These are phyloP conservation scores for Paecilomyces dactylethromorphus DNA, from an alignment of 2,329 filamentous ascomycete species.

Conservation along the genomic window DNA sequence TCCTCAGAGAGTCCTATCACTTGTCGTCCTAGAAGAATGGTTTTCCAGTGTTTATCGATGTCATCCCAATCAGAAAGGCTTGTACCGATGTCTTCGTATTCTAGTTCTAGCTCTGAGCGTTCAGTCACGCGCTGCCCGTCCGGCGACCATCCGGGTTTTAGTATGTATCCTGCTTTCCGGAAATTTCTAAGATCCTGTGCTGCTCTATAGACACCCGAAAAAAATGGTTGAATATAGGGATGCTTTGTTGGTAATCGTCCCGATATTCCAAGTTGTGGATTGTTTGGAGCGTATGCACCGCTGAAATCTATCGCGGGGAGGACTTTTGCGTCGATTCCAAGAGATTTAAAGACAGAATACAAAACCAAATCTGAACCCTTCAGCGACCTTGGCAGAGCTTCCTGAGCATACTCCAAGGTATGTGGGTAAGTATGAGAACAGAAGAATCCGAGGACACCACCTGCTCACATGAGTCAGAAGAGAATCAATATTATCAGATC, in stretches of 20 bases:
- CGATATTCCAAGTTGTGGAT: not conserved
- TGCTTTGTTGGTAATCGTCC: not conserved
- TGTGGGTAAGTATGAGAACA: conserved; percentile 46
- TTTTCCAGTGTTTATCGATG: conserved; percentile 4
- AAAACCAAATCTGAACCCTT: conserved; percentile 44
- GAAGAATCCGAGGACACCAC: conserved; percentile 39
- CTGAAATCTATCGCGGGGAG: conserved; percentile 19
- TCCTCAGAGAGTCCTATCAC: not conserved
- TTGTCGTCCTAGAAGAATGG: conserved; percentile 1
- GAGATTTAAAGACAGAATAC: conserved; percentile 28
- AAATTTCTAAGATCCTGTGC: not conserved
- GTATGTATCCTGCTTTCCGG: not conserved
- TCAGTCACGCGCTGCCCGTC: not conserved
- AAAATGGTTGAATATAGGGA: not conserved
- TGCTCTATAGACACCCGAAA: not conserved
- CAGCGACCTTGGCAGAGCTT: conserved; percentile 28
- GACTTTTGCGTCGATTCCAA: conserved; percentile 24
- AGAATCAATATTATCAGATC: not conserved
- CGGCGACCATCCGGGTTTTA: not conserved
- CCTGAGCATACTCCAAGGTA: conserved; percentile 13
- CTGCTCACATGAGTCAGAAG: conserved; percentile 15
- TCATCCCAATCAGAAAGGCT: not conserved
- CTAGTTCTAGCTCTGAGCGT: not conserved
- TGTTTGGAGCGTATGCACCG: not conserved
- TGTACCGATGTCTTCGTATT: not conserved